Evolutionary conservation across 495 filamentous ascomycete species (phyloP).

Genomic region (Pyrenula aspistea): DNA sequence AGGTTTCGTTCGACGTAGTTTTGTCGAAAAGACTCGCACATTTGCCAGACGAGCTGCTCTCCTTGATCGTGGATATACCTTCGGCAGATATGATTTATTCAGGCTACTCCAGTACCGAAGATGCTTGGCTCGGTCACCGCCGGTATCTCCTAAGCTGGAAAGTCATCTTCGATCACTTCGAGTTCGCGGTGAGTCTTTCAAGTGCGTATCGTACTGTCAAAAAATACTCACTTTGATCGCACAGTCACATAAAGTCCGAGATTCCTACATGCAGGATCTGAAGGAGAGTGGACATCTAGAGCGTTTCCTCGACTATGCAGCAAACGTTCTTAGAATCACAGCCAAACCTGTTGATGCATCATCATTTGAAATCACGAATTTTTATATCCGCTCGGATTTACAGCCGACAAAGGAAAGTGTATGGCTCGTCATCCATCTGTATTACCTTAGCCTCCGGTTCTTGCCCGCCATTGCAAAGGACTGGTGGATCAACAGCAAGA

Average conservation of each 20-base stretch:
- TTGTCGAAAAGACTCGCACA: slow-evolving; percentile 57
- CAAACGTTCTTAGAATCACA: slow-evolving; percentile 68
- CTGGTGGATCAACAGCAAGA: slow-evolving; percentile 74
- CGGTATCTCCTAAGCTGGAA: slow-evolving; percentile 89
- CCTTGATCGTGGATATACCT: slow-evolving; percentile 45
- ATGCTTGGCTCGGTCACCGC: slow-evolving; percentile 33
- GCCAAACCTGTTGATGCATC: slow-evolving; percentile 57
- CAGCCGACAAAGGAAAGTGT: slow-evolving; percentile 55
- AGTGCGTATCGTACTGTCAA: neutral
- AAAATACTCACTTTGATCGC: slow-evolving; percentile 5
- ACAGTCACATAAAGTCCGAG: slow-evolving; percentile 64
- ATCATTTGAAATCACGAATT: slow-evolving; percentile 54
- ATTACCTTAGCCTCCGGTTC: slow-evolving; percentile 66
- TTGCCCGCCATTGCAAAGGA: slow-evolving; percentile 64
- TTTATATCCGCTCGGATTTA: slow-evolving; percentile 47
- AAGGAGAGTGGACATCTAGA: slow-evolving; percentile 58
- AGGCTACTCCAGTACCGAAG: slow-evolving; percentile 22
- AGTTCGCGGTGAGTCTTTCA: slow-evolving; percentile 43
- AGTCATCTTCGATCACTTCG: slow-evolving; percentile 78
- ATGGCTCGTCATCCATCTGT: slow-evolving; percentile 77
- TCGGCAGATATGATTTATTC: slow-evolving; percentile 35
- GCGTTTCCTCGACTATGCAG: slow-evolving; percentile 63
- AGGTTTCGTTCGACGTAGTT: slow-evolving; percentile 70
- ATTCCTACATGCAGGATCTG: slow-evolving; percentile 63
- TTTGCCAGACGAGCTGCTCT: slow-evolving; percentile 59